Evolutionary conservation across 805 yeast species (phyloP).

Genomic region (Torulaspora franciscae): DNA sequence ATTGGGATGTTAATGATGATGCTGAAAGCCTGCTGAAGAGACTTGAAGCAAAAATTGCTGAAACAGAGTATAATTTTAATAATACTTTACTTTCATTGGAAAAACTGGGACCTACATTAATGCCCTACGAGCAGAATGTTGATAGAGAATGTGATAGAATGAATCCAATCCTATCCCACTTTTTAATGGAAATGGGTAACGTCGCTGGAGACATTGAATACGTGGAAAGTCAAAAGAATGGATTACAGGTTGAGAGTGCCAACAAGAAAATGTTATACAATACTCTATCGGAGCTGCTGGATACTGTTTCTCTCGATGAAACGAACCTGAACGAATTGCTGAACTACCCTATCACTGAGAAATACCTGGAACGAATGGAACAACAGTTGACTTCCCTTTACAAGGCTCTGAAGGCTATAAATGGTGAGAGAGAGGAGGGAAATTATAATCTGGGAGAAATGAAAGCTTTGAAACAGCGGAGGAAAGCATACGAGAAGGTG

Average conservation of each 20-base stretch:
- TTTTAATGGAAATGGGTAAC: constrained; percentile 56
- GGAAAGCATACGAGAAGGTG: constrained; percentile 53
- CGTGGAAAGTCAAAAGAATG: constrained; percentile 72
- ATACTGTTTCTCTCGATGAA: constrained; percentile 63
- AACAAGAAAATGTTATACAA: constrained; percentile 73
- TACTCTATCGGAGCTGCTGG: constrained; percentile 62
- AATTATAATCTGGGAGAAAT: constrained; percentile 52
- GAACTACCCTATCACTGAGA: constrained; percentile 44
- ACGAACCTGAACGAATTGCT: constrained; percentile 46
- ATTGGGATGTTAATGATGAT: constrained; percentile 69
- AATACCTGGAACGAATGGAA: constrained; percentile 50
- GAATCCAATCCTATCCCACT: constrained; percentile 50
- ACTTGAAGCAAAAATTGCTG: constrained; percentile 54
- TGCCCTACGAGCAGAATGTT: constrained; percentile 42
- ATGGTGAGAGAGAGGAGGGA: constrained; percentile 43
- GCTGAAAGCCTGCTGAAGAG: constrained; percentile 53
- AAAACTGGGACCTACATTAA: constrained; percentile 41
- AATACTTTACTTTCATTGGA: constrained; percentile 50
- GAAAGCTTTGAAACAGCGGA: constrained; percentile 67
- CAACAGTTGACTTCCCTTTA: constrained; percentile 49
- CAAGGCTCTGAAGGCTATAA: constrained; percentile 60
- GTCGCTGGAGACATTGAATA: constrained; percentile 63
- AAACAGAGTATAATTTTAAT: constrained; percentile 59
- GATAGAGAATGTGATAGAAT: constrained; percentile 51
- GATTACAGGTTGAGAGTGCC: constrained; percentile 75